phyloP scores from a whole-genome alignment of 768 basidiomycete species.

The Mycena polygramma region DNA sequence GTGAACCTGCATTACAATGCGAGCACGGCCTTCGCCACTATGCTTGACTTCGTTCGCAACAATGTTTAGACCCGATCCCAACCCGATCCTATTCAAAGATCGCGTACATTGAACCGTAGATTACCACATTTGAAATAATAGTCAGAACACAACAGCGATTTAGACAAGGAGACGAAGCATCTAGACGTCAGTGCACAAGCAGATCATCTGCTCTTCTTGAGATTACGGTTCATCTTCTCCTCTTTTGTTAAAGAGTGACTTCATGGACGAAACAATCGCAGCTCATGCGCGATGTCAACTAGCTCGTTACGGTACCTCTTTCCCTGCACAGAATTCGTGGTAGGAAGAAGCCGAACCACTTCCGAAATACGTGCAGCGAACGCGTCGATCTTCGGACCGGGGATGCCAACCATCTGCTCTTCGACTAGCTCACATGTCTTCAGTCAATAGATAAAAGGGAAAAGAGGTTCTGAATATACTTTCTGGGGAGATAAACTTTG shows the following conservation, averaged over 20 bases:
- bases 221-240: not conserved
- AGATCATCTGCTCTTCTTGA: not conserved
- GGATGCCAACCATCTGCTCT: not conserved
- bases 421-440: not conserved
- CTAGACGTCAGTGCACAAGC: too few relatives aligned
- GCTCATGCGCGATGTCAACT: constrained; percentile 11
- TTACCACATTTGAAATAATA: not conserved
- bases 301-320: not conserved
- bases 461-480: too few relatives aligned
- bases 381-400: not conserved
- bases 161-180: not conserved
- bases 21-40: constrained; percentile 16
- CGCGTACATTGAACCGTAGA: too few relatives aligned
- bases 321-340: not conserved
- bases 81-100: too few relatives aligned
- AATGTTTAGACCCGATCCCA: not conserved
- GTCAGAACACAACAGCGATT: not conserved
- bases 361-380: not conserved
- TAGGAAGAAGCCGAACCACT: constrained; percentile 6
- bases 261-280: not conserved
- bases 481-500: not conserved
- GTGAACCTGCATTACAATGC: constrained; percentile 26
- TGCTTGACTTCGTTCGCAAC: constrained; percentile 24
- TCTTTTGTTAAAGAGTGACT: not conserved
- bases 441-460: not conserved